Percentiles rank a stretch among this genome's conserved stretches.
Conservation (phyloP, 1,284 basidiomycete genomes). For the Ganoderma sp. region DNA sequence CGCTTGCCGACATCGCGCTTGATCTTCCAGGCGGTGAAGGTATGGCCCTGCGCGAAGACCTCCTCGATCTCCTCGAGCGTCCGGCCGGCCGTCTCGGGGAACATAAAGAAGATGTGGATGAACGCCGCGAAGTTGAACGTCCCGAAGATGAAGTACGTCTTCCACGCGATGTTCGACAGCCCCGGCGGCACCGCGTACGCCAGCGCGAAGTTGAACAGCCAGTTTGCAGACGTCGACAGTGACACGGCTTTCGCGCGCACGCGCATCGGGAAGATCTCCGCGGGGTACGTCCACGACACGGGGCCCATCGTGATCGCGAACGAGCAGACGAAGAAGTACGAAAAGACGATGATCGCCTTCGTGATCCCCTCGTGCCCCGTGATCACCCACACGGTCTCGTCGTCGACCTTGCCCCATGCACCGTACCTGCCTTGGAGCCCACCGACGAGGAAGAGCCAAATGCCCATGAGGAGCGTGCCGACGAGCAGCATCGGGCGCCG, state of each 20-base stretch:
- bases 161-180: conserved; percentile 48
- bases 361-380: conserved; percentile 59
- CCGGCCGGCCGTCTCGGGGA: conserved; percentile 74
- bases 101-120: conserved; percentile 75
- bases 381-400: conserved; percentile 65
- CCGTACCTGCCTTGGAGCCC: conserved; percentile 74
- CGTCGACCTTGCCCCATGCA: conserved; percentile 58
- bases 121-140: conserved; percentile 77
- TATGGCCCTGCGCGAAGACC: conserved; percentile 71
- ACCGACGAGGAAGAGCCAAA: conserved; percentile 79
- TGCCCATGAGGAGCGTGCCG: conserved; percentile 72
- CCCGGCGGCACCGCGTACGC: conserved; percentile 58
- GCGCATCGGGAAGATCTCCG: conserved; percentile 67
- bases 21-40: conserved; percentile 76
- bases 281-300: conserved; percentile 47
- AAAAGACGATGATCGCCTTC: conserved; percentile 75
- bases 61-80: conserved; percentile 80
- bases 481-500: conserved; percentile 76
- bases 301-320: conserved; percentile 82
- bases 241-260: conserved; percentile 78
- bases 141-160: conserved; percentile 75
- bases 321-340: conserved; percentile 76
- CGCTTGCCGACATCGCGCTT: conserved; percentile 65
- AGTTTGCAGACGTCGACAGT: conserved; percentile 64
- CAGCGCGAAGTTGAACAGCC: conserved; percentile 75